phyloP scores from a whole-genome alignment of 371 early-diverging fungal genomes.

The Gilbertella persicaria region DNA sequence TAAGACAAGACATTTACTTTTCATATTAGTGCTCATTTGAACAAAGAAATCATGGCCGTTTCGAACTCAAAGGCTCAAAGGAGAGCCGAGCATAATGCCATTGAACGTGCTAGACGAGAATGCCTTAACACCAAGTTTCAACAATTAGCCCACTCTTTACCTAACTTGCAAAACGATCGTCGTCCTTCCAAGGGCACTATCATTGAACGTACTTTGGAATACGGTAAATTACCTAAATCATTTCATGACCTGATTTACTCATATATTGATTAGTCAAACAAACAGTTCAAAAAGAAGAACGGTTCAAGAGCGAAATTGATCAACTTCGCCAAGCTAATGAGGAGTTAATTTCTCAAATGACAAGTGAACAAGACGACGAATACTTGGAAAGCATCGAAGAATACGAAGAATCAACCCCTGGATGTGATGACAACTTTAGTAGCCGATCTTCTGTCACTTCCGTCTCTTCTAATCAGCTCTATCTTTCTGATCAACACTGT shows the following conservation, averaged over 20 bases:
- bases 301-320: conserved; percentile 35
- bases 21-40: not conserved
- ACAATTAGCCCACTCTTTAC: conserved; percentile 71
- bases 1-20: not conserved
- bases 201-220: conserved; percentile 65
- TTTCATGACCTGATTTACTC: not conserved
- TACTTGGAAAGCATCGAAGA: conserved; percentile 2
- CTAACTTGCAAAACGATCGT: conserved; percentile 64
- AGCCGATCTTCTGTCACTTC: conserved; percentile 12
- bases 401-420: conserved; percentile 9
- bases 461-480: conserved; percentile 3
- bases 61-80: conserved; percentile 52
- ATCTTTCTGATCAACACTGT: not conserved
- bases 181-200: conserved; percentile 75
- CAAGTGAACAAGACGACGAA: conserved; percentile 4
- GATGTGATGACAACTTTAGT: conserved; percentile 18
- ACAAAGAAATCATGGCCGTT: not conserved
- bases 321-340: conserved; percentile 35
- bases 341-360: conserved; percentile 29
- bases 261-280: conserved; percentile 32
- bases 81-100: conserved; percentile 76
- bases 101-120: conserved; percentile 75
- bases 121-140: conserved; percentile 70
- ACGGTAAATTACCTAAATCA: conserved; percentile 22
- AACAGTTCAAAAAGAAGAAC: conserved; percentile 37